These are phyloP conservation scores for Saccharum spontaneum DNA, from an alignment of 176 grass and related monocot species.

Conservation along the genomic window DNA sequence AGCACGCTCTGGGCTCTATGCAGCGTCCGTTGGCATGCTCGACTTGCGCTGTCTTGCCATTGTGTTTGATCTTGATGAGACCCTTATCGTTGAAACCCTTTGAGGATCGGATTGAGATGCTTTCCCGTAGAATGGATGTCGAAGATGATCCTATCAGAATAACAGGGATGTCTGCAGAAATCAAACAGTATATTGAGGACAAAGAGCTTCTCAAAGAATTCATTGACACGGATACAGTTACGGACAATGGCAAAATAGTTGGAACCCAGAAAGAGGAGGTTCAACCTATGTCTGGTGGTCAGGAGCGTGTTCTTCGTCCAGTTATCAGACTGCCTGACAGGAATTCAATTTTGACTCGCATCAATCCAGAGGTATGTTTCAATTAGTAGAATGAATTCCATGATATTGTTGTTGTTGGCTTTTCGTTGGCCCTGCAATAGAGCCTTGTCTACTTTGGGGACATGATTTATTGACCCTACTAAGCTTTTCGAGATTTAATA, in stretches of 20 bases:
- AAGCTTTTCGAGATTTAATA: constrained; percentile 11
- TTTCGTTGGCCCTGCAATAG: not conserved
- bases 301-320: constrained; percentile 64
- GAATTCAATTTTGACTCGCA: constrained; percentile 88
- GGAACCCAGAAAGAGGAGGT: constrained; percentile 75
- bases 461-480: not conserved
- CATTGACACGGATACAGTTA: constrained; percentile 69
- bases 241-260: constrained; percentile 60
- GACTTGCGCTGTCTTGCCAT: constrained; percentile 84
- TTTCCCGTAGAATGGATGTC: constrained; percentile 67
- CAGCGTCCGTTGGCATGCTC: constrained; percentile 75
- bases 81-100: constrained; percentile 95
- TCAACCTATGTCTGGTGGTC: constrained; percentile 31
- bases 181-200: constrained; percentile 92
- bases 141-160: constrained; percentile 80
- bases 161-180: constrained; percentile 86
- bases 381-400: constrained; percentile 1
- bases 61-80: constrained; percentile 97
- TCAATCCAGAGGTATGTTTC: constrained; percentile 79
- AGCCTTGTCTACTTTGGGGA: not conserved
- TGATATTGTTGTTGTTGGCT: not conserved
- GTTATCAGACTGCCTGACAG: constrained; percentile 79
- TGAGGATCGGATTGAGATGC: constrained; percentile 64
- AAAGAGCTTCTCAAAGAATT: constrained; percentile 82
- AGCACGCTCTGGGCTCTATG: constrained; percentile 65